Percentiles rank a stretch among this genome's conserved stretches.
phyloP scores from a whole-genome alignment of 192 early-diverging fungal genomes.

The Linnemannia elongata region DNA sequence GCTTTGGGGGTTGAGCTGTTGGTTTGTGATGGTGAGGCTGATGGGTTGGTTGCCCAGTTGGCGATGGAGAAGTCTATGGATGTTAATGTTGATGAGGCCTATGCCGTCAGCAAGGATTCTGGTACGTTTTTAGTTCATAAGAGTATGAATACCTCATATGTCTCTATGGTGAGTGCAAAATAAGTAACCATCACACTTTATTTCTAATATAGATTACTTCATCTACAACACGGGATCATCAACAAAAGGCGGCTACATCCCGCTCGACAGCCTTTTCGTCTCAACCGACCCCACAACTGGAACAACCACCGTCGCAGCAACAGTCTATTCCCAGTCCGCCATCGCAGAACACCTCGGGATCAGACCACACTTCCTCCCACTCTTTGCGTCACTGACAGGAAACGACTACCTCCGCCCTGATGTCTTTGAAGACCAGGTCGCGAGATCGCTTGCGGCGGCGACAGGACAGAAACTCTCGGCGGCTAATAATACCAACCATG shows the following conservation, averaged over 20 bases:
- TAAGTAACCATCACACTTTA: neutral
- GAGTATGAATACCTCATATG: neutral
- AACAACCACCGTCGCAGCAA: slow-evolving; percentile 38
- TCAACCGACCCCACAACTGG: neutral
- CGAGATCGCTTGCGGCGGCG: slow-evolving; percentile 3
- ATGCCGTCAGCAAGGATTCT: slow-evolving; percentile 65
- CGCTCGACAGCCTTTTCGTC: slow-evolving; percentile 59
- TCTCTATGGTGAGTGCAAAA: neutral
- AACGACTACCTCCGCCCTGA: slow-evolving; percentile 63
- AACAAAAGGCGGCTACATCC: slow-evolving; percentile 60
- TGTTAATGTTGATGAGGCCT: slow-evolving; percentile 43
- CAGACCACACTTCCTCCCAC: slow-evolving; percentile 46
- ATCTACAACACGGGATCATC: slow-evolving; percentile 56
- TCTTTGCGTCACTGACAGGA: slow-evolving; percentile 64
- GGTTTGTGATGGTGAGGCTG: slow-evolving; percentile 63
- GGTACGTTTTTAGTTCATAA: slow-evolving; percentile 14
- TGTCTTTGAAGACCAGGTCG: slow-evolving; percentile 50
- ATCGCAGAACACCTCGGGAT: slow-evolving; percentile 56
- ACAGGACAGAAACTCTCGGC: slow-evolving; percentile 30
- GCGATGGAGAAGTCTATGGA: slow-evolving; percentile 52
- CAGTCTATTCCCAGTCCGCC: slow-evolving; percentile 51
- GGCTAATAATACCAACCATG: slow-evolving; percentile 29
- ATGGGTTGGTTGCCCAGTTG: slow-evolving; percentile 56
- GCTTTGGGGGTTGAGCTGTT: slow-evolving; percentile 51
- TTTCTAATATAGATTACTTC: slow-evolving; percentile 53